Conservation (phyloP, 1,139 yeast species). For the Tardiomyces depauwii region DNA sequence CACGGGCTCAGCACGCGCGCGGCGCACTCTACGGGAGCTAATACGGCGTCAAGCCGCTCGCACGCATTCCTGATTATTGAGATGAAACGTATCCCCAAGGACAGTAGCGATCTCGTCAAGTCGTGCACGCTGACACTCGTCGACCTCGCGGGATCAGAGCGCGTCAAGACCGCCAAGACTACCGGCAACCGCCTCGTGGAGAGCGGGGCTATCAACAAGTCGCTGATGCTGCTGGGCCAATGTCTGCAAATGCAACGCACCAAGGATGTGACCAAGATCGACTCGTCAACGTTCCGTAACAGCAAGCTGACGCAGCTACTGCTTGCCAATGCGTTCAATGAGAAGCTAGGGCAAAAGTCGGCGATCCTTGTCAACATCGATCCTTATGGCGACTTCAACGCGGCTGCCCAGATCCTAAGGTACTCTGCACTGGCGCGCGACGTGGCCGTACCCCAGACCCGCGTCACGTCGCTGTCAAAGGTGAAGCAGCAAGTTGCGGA, state of each 20-base stretch:
- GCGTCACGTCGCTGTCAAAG: conserved; percentile 10
- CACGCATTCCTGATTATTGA: conserved; percentile 31
- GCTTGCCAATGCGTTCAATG: conserved; percentile 33
- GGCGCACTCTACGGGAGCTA: conserved; percentile 25
- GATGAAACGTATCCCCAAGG: conserved; percentile 16
- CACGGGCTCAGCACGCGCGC: conserved; percentile 19
- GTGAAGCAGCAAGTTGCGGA: not conserved
- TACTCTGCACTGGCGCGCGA: conserved; percentile 30
- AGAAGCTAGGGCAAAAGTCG: conserved; percentile 11
- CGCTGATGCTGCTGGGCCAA: conserved; percentile 38
- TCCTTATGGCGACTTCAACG: conserved; percentile 50
- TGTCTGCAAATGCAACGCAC: conserved; percentile 30
- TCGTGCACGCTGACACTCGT: conserved; percentile 33
- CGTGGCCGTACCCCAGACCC: conserved; percentile 15
- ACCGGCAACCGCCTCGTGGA: conserved; percentile 34
- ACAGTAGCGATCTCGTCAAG: conserved; percentile 9
- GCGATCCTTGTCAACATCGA: conserved; percentile 45
- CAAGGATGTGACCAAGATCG: conserved; percentile 15
- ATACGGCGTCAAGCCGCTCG: conserved; percentile 27
- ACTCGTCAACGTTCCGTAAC: conserved; percentile 26
- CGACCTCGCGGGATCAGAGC: conserved; percentile 41
- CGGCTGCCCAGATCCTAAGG: conserved; percentile 38
- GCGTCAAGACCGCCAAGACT: conserved; percentile 34
- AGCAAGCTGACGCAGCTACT: conserved; percentile 38
- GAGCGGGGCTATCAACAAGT: conserved; percentile 35